Conservation (phyloP, 306 rosid genomes). For the Castanea mollissima region DNA sequence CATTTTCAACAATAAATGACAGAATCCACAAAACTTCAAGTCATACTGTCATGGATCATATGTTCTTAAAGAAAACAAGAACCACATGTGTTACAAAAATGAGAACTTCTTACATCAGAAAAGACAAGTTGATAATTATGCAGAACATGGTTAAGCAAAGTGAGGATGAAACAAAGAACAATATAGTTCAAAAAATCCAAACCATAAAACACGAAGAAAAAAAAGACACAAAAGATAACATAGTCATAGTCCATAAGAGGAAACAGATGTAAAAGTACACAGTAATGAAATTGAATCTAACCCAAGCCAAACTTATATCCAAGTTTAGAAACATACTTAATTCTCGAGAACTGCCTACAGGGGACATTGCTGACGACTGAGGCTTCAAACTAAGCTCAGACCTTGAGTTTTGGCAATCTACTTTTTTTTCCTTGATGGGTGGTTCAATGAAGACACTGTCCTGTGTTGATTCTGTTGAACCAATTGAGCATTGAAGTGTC, state of each 20-base stretch:
- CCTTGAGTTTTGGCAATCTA: not conserved
- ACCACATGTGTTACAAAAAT: not conserved
- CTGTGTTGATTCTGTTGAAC: conserved; percentile 5
- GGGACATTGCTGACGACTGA: conserved; percentile 4
- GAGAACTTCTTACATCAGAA: not conserved
- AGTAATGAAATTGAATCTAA: not conserved
- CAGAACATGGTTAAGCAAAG: not conserved
- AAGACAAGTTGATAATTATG: not conserved
- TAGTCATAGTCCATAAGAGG: not conserved
- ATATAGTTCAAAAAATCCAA: not conserved
- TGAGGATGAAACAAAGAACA: not conserved
- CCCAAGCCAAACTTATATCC: not conserved
- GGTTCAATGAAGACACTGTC: conserved; percentile 2
- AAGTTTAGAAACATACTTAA: conserved; percentile 17
- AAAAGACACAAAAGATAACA: not conserved
- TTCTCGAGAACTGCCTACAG: conserved; percentile 8
- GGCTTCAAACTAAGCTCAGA: conserved; percentile 13
- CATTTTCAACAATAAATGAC: not conserved
- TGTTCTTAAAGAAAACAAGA: not conserved
- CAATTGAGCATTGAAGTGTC: conserved; percentile 19
- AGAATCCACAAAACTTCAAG: not conserved
- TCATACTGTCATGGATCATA: not conserved
- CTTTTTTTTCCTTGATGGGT: conserved; percentile 1
- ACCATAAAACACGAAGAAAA: not conserved
- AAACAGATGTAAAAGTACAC: not conserved